Conservation (phyloP, 495 filamentous ascomycete genomes). For the Penicillium longicatenatum region DNA sequence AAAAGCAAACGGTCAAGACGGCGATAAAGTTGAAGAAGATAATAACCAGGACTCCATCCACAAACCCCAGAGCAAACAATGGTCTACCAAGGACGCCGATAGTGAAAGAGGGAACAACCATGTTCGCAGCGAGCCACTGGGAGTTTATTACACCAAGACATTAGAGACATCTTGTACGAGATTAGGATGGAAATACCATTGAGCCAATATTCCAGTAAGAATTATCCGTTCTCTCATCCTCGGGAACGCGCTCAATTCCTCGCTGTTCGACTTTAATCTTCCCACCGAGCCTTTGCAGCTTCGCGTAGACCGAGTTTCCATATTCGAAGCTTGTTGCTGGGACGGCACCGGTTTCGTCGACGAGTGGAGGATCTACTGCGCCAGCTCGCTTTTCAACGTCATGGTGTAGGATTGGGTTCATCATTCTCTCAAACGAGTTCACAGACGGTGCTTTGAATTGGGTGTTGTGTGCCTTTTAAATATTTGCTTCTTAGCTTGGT, state of each 20-base stretch:
- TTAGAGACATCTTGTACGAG: slow-evolving; percentile 16
- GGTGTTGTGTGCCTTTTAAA: slow-evolving; percentile 6
- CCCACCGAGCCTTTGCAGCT: slow-evolving; percentile 50
- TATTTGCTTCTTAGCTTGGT: neutral
- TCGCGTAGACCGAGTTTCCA: slow-evolving; percentile 58
- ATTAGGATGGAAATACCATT: slow-evolving; percentile 27
- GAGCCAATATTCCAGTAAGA: slow-evolving; percentile 45
- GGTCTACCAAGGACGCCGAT: slow-evolving; percentile 57
- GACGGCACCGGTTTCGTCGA: slow-evolving; percentile 54
- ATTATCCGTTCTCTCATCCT: slow-evolving; percentile 49
- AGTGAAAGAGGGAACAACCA: slow-evolving; percentile 45
- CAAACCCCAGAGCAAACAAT: slow-evolving; percentile 47
- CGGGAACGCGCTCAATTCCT: slow-evolving; percentile 42
- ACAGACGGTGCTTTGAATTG: neutral
- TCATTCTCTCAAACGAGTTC: neutral
- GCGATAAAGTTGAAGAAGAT: slow-evolving; percentile 57
- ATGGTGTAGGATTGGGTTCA: neutral
- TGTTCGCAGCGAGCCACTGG: slow-evolving; percentile 23
- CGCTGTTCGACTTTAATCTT: slow-evolving; percentile 31
- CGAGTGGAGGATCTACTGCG: slow-evolving; percentile 7
- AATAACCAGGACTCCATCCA: slow-evolving; percentile 52
- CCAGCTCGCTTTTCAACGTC: slow-evolving; percentile 22
- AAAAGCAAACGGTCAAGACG: slow-evolving; percentile 50
- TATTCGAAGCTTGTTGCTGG: slow-evolving; percentile 55
- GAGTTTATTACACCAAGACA: neutral